Percentiles rank a stretch among this genome's conserved stretches.
These are phyloP conservation scores for Pilatotrama ljubarskyi DNA, from an alignment of 768 basidiomycete species.

Conservation along the genomic window DNA sequence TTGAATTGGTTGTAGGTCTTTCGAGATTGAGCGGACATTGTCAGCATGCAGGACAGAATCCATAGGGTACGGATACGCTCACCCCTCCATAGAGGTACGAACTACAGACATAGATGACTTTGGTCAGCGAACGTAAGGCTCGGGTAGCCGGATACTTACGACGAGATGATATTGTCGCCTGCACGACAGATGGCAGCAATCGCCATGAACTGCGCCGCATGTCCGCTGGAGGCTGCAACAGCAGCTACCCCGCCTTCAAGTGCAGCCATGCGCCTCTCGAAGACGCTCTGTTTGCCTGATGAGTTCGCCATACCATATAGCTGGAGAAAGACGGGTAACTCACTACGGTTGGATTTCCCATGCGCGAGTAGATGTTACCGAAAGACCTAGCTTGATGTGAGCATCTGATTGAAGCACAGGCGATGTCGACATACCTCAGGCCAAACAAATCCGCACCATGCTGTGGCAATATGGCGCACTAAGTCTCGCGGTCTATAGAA, in stretches of 20 bases:
- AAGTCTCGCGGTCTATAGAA: not conserved
- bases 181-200: conserved; percentile 57
- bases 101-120: conserved; percentile 29
- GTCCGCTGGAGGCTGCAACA: conserved; percentile 72
- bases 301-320: not conserved
- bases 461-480: conserved; percentile 31
- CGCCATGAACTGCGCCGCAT: conserved; percentile 76
- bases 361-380: conserved; percentile 68
- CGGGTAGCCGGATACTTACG: conserved; percentile 41
- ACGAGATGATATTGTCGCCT: conserved; percentile 80
- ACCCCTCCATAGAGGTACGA: conserved; percentile 72
- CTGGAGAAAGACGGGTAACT: conserved; percentile 24
- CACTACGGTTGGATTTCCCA: conserved; percentile 68
- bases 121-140: conserved; percentile 6
- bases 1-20: conserved; percentile 76
- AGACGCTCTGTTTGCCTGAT: conserved; percentile 55
- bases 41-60: not conserved
- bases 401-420: not conserved
- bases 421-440: conserved; percentile 42
- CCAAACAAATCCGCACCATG: conserved; percentile 76
- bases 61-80: conserved; percentile 22
- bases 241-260: conserved; percentile 79
- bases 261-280: conserved; percentile 76
- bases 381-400: conserved; percentile 17
- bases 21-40: not conserved